Percentiles rank a stretch among this genome's conserved stretches.
These are phyloP conservation scores for Yarrowia yakushimensis DNA, from an alignment of 805 yeast genomes.

Conservation along the genomic window DNA sequence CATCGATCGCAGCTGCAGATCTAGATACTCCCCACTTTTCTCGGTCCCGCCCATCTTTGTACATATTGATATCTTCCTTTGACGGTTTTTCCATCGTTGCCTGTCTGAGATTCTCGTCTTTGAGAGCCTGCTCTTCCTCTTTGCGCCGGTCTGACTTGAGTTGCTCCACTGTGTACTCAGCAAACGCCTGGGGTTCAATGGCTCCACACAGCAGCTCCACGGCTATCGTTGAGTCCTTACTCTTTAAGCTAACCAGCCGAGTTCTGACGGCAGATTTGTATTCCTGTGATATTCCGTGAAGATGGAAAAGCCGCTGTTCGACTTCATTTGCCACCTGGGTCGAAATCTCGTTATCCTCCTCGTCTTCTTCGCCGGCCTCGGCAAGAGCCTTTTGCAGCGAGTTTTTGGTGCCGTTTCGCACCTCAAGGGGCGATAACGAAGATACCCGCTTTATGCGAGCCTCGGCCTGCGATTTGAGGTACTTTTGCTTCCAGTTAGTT, in stretches of 20 bases:
- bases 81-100: constrained; percentile 24
- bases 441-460: background rate
- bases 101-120: constrained; percentile 15
- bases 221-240: background rate
- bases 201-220: constrained; percentile 16
- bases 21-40: constrained; percentile 44
- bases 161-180: constrained; percentile 5
- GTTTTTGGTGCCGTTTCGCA: background rate
- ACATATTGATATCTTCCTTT: constrained; percentile 37
- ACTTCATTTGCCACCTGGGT: constrained; percentile 12
- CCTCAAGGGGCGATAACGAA: background rate
- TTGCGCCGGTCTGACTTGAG: background rate
- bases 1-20: constrained; percentile 43
- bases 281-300: background rate
- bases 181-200: constrained; percentile 12
- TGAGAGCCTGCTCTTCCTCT: constrained; percentile 1
- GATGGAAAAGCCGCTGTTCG: background rate
- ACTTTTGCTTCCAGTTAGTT: constrained; percentile 25
- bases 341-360: background rate
- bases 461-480: constrained; percentile 15
- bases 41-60: constrained; percentile 43
- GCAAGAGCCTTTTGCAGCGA: constrained; percentile 2
- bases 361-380: constrained; percentile 5
- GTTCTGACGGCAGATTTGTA: constrained; percentile 19
- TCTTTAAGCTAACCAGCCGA: constrained; percentile 9